Conservation (phyloP, 2,329 filamentous ascomycete species). For the Monosporascus sp. region DNA sequence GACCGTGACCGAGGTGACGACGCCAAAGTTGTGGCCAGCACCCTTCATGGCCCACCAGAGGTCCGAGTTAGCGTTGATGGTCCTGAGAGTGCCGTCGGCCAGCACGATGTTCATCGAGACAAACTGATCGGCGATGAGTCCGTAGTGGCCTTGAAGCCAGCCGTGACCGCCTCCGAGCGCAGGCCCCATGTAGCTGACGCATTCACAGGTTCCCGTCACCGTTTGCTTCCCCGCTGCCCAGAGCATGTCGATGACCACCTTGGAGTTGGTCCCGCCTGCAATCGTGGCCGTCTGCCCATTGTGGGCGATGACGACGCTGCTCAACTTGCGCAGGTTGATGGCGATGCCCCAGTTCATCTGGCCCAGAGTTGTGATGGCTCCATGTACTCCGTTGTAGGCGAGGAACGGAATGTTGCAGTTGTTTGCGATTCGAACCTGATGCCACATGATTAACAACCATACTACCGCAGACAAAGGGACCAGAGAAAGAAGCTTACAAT, state of each 20-base stretch:
- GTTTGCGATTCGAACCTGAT: conserved; percentile 43
- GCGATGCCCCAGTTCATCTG: conserved; percentile 44
- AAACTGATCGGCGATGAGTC: conserved; percentile 36
- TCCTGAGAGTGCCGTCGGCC: conserved; percentile 30
- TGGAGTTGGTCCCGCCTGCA: conserved; percentile 41
- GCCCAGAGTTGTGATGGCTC: conserved; percentile 42
- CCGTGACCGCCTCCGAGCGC: conserved; percentile 40
- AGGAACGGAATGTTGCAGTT: conserved; percentile 43
- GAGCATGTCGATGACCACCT: conserved; percentile 39
- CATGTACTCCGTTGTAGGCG: conserved; percentile 47
- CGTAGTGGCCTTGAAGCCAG: conserved; percentile 34
- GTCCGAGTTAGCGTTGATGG: conserved; percentile 23
- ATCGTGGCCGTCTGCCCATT: conserved; percentile 42
- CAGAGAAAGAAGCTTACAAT: conserved; percentile 23
- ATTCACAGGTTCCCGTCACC: conserved; percentile 48
- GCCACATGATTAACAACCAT: background rate
- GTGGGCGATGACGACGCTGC: conserved; percentile 32
- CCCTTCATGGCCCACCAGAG: conserved; percentile 53
- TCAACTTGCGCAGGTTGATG: conserved; percentile 42
- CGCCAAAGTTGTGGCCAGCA: conserved; percentile 55
- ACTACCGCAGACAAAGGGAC: background rate
- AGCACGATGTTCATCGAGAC: conserved; percentile 34
- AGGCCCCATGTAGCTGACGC: conserved; percentile 40
- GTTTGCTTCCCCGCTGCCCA: conserved; percentile 47
- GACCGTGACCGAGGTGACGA: conserved; percentile 41